Base-by-base conservation (phyloP, 192 early-diverging fungal genomes). In the Backusella sp. region DNA sequence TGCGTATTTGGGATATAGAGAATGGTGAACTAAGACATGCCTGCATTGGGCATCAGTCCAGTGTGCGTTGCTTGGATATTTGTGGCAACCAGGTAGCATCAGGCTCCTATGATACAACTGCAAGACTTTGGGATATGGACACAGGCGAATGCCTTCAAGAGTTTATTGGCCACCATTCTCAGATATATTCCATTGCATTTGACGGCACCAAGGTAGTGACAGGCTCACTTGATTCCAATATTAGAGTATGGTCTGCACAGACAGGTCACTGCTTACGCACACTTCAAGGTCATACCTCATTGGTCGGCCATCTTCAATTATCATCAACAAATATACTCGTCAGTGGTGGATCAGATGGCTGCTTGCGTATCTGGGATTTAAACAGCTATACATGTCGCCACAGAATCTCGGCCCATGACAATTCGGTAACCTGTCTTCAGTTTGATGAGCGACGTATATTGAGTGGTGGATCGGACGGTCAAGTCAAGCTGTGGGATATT, bases 401-500 rank as follows among this genome's bases (percentile, higher is more conserved):
- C 83, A 53, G 94, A 79, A 76, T 96, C 75, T 91, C 88, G 78
- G 81, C 92, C 69, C 84, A 87, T 78, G 84, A 96, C 79, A 93
- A 86, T 53, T 96, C 97, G 0, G 97, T 99, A 36, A 99, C 98
- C 3, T 97, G 97, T 79, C 93, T 99, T 76, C 96, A 98, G 79
- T 93, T 97, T 81, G 98, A 99, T 73, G 86, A 88, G 28, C 88
- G 92, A 35, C 93, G 96, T 35, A 93, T 99, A 46, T 92, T 99
- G 15, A 94, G 93, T 6, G 98, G 98, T 32, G 88, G 88, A 1
- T 94, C 93, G 12, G 98, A 98, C 76, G 94, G 92, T 0, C 94
- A 92, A 0, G 90, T 98, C 74, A 99, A 99, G 76, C 78, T 99
- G 37, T 99, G 98, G 98, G 96, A 99, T 79, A 87, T 96, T 0